Evolutionary conservation across 2,329 filamentous ascomycete genomes (phyloP), one percentile per base, ranked within the genome.

Genomic region (Eutypella sp.): DNA sequence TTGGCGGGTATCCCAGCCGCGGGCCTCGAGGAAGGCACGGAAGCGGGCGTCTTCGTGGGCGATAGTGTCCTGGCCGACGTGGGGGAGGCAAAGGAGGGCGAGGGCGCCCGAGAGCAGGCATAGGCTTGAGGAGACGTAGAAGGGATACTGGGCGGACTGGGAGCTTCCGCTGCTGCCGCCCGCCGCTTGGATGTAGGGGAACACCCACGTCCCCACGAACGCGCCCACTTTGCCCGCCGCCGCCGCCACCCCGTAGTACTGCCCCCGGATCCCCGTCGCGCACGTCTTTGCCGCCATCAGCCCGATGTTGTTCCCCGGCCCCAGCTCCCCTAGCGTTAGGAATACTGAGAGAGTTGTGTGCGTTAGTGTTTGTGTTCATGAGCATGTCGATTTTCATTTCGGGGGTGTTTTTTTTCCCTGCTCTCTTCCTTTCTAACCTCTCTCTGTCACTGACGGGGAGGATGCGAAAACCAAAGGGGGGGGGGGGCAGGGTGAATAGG

Each of bases 271-370:
- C 16, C 87, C 85, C 4, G 91, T 96, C 0, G 91, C 89, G 57
- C 84, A 90, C 2, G 88, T 91, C 72, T 96, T 96, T 40, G 87
- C 86, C 0, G 91, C 90, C 24, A 95, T 67, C 0, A 96, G 76
- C 3, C 90, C 90, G 55, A 96, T 95, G 64, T 96, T 96, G 71
- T 96, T 87, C 11, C 91, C 91, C 0, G 91, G 89, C 0, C 91
- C 90, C 34, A 95, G 68, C 64, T 93, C 89, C 41, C 88, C 88
- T 1, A 92, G 74, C 0, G 84, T 79, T 1, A 89, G 71, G 69
- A 93, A 93, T 52, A 93, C 29, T 33, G 29, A n/a, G n/a, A n/a
- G n/a, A n/a, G n/a, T 6, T 33, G 5, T 6, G 29, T 6, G 5
- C 11, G 29, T 6, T 33, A 4, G 29, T 33, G 29, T 33, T 33